Evolutionary conservation across 2,329 filamentous ascomycete genomes (phyloP), one percentile per base, ranked within the genome.

Genomic region (Zasmidium angulare): DNA sequence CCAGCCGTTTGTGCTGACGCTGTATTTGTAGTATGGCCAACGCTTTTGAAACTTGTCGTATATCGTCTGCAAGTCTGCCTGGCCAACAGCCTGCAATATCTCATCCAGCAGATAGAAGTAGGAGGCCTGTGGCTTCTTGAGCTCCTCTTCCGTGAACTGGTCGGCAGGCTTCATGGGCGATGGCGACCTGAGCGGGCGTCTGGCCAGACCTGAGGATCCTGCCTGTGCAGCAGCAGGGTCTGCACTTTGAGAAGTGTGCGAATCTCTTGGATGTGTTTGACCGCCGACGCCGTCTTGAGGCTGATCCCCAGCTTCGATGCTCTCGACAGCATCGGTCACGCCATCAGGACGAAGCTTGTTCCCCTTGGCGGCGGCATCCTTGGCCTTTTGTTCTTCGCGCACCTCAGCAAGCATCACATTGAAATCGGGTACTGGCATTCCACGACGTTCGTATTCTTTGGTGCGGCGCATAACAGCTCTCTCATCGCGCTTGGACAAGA

Each of bases 401-500:
- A 74, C 72, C 49, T 71, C 68, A 20, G 64, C 67, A 9, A 75
- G 61, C 14, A 75, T 53, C 46, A 66, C 67, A 17, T 70, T 63
- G 47, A 72, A 62, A 3, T 68, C 63, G 2, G 72, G 73, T 12
- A 66, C 52, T 3, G 63, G 58, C 20, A 66, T 55, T 69, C 70
- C 70, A 40, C 61, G 54, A 50, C 72, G 73, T 40, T 74, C 70
- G 52, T 69, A 71, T 61, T 76, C 74, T 59, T 69, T 74, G 58
- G 62, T 69, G 67, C 61, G 78, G 31, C 69, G 66, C 54, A 70
- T 73, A 49, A 72, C 69, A 26, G 68, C 66, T 7, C 69, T 61
- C 59, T 72, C 65, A 58, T 92, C 88, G 58, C 90, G 82, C 75
- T 92, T 92, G 1, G 89, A 93, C 85, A 92, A 90, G 71, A 91